Evolutionary conservation across 73 alveolate genomes (phyloP).

Genomic region (Tetrahymena borealis): DNA sequence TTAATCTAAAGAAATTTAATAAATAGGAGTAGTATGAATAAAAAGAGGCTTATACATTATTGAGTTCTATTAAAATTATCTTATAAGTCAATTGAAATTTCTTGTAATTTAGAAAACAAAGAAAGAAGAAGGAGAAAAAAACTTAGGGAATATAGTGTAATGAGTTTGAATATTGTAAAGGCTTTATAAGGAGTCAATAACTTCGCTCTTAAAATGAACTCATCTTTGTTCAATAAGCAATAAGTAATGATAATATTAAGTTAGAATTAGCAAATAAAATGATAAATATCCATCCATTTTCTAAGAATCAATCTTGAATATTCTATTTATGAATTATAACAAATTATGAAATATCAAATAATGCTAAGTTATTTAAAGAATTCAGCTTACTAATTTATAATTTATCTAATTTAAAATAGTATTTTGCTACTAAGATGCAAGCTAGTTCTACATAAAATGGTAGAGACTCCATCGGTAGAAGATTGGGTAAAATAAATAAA

Average conservation of each 20-base stretch:
- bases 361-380: too few relatives aligned
- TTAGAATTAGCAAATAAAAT: too few relatives aligned
- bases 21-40: background rate
- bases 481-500: constrained; percentile 9
- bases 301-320: background rate
- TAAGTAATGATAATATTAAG: too few relatives aligned
- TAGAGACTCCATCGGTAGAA: constrained; percentile 36
- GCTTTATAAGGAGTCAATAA: background rate
- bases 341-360: too few relatives aligned
- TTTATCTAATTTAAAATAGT: background rate
- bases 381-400: background rate
- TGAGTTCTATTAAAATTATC: background rate
- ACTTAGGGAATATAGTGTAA: background rate
- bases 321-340: background rate
- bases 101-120: background rate
- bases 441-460: constrained; percentile 44
- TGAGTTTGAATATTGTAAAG: background rate
- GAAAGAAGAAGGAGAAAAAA: background rate
- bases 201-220: background rate
- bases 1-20: background rate
- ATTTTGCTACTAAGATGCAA: constrained; percentile 42
- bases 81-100: background rate
- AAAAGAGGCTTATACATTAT: too few relatives aligned
- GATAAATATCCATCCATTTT: too few relatives aligned
- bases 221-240: background rate